Evolutionary conservation across 768 basidiomycete genomes (phyloP).

Genomic region (Floccularia luteovirens): DNA sequence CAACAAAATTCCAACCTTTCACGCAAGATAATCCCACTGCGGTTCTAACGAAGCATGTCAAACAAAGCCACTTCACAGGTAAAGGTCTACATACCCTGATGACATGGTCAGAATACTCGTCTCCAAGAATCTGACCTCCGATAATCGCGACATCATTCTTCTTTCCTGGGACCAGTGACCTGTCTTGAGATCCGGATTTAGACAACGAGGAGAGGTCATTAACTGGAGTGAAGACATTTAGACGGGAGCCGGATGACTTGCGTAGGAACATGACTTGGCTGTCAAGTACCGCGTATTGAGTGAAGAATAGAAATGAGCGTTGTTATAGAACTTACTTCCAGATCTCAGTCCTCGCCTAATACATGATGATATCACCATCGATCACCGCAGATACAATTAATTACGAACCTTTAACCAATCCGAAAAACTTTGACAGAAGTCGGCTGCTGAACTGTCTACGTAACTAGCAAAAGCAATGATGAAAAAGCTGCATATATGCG

Average conservation of each 20-base stretch:
- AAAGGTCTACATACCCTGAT: slow-evolving; percentile 51
- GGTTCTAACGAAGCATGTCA: slow-evolving; percentile 45
- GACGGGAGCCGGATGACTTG: slow-evolving; percentile 68
- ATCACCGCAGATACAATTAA: no score
- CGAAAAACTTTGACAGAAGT: slow-evolving; percentile 63
- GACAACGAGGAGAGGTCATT: slow-evolving; percentile 82
- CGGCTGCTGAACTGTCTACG: slow-evolving; percentile 52
- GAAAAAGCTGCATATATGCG: slow-evolving; percentile 62
- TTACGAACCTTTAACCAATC: slow-evolving; percentile 76
- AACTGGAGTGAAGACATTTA: slow-evolving; percentile 89
- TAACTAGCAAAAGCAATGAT: slow-evolving; percentile 91
- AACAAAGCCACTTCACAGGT: background rate
- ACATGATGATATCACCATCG: background rate
- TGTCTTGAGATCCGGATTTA: slow-evolving; percentile 50
- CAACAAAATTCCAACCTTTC: slow-evolving; percentile 48
- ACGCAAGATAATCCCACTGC: slow-evolving; percentile 89
- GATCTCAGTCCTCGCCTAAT: slow-evolving; percentile 78
- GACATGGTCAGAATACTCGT: slow-evolving; percentile 94
- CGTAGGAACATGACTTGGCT: slow-evolving; percentile 87
- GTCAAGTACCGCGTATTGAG: background rate
- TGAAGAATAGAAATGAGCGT: background rate
- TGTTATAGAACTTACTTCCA: slow-evolving; percentile 67
- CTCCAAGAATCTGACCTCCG: slow-evolving; percentile 84
- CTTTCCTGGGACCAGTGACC: slow-evolving; percentile 55
- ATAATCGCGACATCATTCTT: slow-evolving; percentile 68